A percentile compares a stretch with the other conserved stretches of the same genome.
Conservation (phyloP, 140 eudicot species). For the Senecio squalidus region DNA sequence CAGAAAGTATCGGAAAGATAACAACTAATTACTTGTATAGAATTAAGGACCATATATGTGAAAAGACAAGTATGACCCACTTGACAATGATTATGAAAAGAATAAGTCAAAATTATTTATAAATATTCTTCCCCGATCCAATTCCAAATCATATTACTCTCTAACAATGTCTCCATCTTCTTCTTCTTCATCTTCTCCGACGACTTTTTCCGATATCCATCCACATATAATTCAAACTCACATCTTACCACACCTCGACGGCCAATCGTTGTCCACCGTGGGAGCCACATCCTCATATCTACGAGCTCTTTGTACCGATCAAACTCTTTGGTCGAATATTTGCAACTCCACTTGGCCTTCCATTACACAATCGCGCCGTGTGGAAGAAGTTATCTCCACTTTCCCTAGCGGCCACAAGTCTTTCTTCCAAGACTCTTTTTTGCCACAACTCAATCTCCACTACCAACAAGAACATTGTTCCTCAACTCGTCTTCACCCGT, state of each 20-base stretch:
- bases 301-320: constrained; percentile 11
- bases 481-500: neutral
- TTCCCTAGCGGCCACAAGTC: constrained; percentile 28
- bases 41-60: too few species aligned
- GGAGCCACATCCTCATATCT: constrained; percentile 21
- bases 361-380: constrained; percentile 9
- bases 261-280: constrained; percentile 19
- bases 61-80: too few species aligned
- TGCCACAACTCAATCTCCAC: neutral
- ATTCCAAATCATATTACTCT: too few species aligned
- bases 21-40: too few species aligned
- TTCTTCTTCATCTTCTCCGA: too few species aligned
- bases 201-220: constrained; percentile 16
- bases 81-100: too few species aligned
- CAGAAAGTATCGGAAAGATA: too few species aligned
- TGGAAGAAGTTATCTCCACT: constrained; percentile 13
- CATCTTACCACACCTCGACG: constrained; percentile 33
- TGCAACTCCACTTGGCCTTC: constrained; percentile 30
- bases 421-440: constrained; percentile 31
- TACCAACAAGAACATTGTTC: neutral
- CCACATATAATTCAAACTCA: constrained; percentile 23
- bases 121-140: too few species aligned
- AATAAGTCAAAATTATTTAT: too few species aligned
- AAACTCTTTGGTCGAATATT: constrained; percentile 23
- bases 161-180: too few species aligned